Percentiles rank a stretch among this genome's conserved stretches.
phyloP scores from a whole-genome alignment of 73 alveolate species.

The Paraurostyla sp. region DNA sequence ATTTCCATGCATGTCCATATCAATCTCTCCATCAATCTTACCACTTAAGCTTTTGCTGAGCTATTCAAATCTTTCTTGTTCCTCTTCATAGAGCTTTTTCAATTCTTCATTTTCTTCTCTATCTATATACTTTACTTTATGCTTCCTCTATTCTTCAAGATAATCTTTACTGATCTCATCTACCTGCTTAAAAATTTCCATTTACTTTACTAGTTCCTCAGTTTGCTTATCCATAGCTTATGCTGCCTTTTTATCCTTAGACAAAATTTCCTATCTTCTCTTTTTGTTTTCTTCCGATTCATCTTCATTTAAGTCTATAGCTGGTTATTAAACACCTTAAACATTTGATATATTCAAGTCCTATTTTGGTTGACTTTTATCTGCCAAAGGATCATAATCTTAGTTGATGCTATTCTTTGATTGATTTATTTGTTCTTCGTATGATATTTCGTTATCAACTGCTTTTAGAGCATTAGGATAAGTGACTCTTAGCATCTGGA shows the following conservation, averaged over 20 bases:
- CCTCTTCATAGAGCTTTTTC: slow-evolving; percentile 57
- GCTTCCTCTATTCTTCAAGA: neutral
- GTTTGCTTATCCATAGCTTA: neutral
- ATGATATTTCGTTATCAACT: neutral
- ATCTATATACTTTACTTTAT: slow-evolving; percentile 27
- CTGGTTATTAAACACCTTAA: neutral
- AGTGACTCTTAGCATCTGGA: neutral
- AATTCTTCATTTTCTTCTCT: slow-evolving; percentile 55
- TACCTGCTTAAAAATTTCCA: neutral
- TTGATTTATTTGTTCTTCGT: too few relatives aligned
- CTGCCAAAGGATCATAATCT: too few relatives aligned
- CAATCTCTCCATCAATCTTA: slow-evolving; percentile 52
- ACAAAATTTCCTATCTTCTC: neutral
- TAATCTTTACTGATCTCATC: neutral
- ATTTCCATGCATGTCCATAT: slow-evolving; percentile 59
- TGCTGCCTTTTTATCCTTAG: neutral
- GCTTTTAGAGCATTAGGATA: neutral
- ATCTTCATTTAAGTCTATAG: neutral
- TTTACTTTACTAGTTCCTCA: slow-evolving; percentile 1
- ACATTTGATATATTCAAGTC: neutral
- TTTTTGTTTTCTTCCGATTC: neutral
- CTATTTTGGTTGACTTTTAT: too few relatives aligned
- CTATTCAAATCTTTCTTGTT: slow-evolving; percentile 1
- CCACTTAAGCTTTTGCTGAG: neutral
- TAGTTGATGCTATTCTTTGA: too few relatives aligned